Evolutionary conservation across 2,329 filamentous ascomycete species (phyloP), one percentile per base, ranked within the genome.

Genomic region (Diaporthe eres): DNA sequence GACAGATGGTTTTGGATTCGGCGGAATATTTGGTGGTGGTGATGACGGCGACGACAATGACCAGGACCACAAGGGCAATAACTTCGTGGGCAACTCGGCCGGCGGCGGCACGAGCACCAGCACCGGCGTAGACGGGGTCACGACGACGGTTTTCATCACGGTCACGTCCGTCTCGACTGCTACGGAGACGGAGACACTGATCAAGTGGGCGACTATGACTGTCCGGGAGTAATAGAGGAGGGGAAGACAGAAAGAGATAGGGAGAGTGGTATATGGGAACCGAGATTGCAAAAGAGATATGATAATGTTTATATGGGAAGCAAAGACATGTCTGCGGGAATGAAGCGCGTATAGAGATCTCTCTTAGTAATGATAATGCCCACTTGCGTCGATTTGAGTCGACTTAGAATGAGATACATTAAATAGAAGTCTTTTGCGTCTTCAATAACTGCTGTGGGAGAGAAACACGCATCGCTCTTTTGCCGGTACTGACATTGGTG

Each of bases 121-220:
- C 73, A 77, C 75, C 4, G 67, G 61, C 39, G 39, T 71, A 10
- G 13, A 47, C 9, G 75, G 75, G 1, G 25, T 71, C 47, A 73
- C 68, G 17, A 77, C 75, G 47, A 77, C 73, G 39, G 74, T 77
- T 25, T 77, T 73, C n/a, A 22, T 77, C 49, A 77, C 75, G 10
- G 75, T 77, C 28, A 77, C 73, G 47, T 65, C 73, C 22, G 55
- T 77, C 37, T 75, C 73, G 60, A 77, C 73, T 4, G 70, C 73
- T 15, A 77, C 75, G n/a, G 70, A 73, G 60, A 65, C n/a, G 47
- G 75, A 73, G 60, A 73, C 71, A 15, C 8, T 53, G 49, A 65
- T 53, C 25, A 73, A 55, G 49, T 73, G 58, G 71, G 58, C 58
- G 17, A 73, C 71, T 25, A 47, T 65, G 71, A 73, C 71, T 4